Base-by-base conservation (phyloP, 2,329 filamentous ascomycete genomes). In the Thielaviopsis euricoi region DNA sequence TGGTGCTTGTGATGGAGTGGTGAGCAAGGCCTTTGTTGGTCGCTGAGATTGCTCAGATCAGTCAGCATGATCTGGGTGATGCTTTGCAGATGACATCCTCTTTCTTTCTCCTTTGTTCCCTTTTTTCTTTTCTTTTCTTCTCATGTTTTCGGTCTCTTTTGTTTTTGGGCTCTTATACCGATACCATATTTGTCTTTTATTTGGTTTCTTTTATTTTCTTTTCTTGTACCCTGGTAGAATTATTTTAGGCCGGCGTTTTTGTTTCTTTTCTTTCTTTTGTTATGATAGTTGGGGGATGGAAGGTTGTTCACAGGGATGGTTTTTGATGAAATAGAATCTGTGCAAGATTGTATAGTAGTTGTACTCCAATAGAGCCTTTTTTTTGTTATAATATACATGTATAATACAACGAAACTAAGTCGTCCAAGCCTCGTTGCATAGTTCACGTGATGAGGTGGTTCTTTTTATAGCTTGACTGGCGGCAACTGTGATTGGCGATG, bases 1-100 rank as follows among this genome's bases (percentile, higher is more conserved):
- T 74, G 23, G 65, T 74, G 29, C 63, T 74, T 19, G 70, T 74
- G 22, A 66, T 73, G 49, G 71, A 62, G 51, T 58, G 60, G 56
- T 62, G 5, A 40, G 29, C 29, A 33, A 33, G 29, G n/a, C n/a
- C n/a, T n/a, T n/a, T n/a, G n/a, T n/a, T n/a, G n/a, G n/a, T n/a
- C n/a, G n/a, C n/a, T n/a, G n/a, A n/a, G n/a, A n/a, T n/a, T n/a
- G n/a, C n/a, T n/a, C n/a, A n/a, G n/a, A n/a, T n/a, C 13, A 50
- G 6, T n/a, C 5, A 15, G 6, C 15, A 17, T 26, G 48, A 5
- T 43, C 12, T 43, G 19, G n/a, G 13, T 55, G 29, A 37, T 13
- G 23, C 22, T 46, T 19, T 55, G 33, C 53, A 48, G 25, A 19
- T 33, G 37, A 51, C 9, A 43, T 10, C n/a, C 29, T 57, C 33